Evolutionary conservation across 1,139 yeast genomes (phyloP).

Genomic region (Suhomyces bribrorum): DNA sequence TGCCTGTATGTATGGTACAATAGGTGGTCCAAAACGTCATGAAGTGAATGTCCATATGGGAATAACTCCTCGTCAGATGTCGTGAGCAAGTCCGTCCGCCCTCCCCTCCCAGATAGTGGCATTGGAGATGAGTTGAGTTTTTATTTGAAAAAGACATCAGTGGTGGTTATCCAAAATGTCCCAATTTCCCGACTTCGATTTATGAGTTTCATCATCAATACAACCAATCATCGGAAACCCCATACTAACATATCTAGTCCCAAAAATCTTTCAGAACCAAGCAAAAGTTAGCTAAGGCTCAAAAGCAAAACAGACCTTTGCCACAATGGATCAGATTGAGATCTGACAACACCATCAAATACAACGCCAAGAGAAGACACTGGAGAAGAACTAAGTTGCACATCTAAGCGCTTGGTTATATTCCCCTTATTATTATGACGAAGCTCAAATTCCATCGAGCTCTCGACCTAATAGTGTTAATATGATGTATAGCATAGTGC

Average conservation of each 20-base stretch:
- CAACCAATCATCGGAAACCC: background rate
- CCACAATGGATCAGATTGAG: slow-evolving; percentile 99
- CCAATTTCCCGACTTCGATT: too few relatives aligned
- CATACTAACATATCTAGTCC: slow-evolving; percentile 54
- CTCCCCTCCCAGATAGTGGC: too few relatives aligned
- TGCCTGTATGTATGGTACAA: slow-evolving; percentile 29
- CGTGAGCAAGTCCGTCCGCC: too few relatives aligned
- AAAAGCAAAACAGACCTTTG: slow-evolving; percentile 99
- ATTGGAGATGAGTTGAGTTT: too few relatives aligned
- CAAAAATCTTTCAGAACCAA: slow-evolving; percentile 97
- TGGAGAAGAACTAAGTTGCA: slow-evolving; percentile 99
- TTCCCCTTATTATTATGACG: slow-evolving; percentile 13
- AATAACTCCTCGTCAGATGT: background rate
- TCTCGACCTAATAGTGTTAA: slow-evolving; percentile 10
- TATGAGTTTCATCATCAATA: background rate
- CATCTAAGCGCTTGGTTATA: slow-evolving; percentile 58
- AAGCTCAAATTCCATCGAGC: slow-evolving; percentile 14
- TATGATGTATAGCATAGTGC: slow-evolving; percentile 14
- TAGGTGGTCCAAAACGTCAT: background rate
- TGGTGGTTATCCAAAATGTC: too few relatives aligned
- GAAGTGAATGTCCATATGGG: background rate
- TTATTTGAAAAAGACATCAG: too few relatives aligned
- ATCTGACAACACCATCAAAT: slow-evolving; percentile 97
- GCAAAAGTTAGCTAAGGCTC: slow-evolving; percentile 99
- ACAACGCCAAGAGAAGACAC: slow-evolving; percentile 99